phyloP scores from a whole-genome alignment of 352 stramenopile genomes.

The Phytophthora citrophthora region DNA sequence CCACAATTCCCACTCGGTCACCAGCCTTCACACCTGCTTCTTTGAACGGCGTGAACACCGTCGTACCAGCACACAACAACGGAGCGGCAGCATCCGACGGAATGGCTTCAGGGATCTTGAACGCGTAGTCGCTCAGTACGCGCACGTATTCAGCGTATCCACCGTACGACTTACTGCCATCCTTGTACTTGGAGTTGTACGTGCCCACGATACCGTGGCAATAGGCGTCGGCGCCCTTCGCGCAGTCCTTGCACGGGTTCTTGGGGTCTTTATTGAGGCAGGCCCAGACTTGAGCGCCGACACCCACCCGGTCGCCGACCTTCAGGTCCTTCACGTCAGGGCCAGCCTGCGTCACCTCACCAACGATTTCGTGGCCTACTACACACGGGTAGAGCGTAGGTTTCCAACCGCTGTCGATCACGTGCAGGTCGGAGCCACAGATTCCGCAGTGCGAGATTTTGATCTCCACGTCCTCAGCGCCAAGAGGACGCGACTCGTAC shows the following conservation, averaged over 20 bases:
- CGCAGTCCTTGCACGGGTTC: conserved; percentile 44
- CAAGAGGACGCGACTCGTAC: conserved; percentile 55
- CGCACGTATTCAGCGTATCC: conserved; percentile 82
- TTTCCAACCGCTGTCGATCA: conserved; percentile 56
- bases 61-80: conserved; percentile 88
- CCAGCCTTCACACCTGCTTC: conserved; percentile 50
- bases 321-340: conserved; percentile 60
- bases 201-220: conserved; percentile 55
- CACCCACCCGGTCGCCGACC: conserved; percentile 78
- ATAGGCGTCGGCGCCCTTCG: conserved; percentile 59
- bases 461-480: conserved; percentile 59
- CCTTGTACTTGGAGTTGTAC: conserved; percentile 56
- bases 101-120: conserved; percentile 79
- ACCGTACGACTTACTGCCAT: conserved; percentile 52
- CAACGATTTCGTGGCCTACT: conserved; percentile 64
- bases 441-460: conserved; percentile 16
- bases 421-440: conserved; percentile 38
- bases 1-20: conserved; percentile 71
- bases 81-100: conserved; percentile 58
- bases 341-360: conserved; percentile 45
- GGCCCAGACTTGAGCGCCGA: conserved; percentile 73
- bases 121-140: conserved; percentile 62
- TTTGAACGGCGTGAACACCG: conserved; percentile 77
- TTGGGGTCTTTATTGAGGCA: conserved; percentile 10
- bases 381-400: conserved; percentile 50